Percentiles rank a stretch among this genome's conserved stretches.
phyloP scores from a whole-genome alignment of 768 basidiomycete species.

The Lactarius indigo region DNA sequence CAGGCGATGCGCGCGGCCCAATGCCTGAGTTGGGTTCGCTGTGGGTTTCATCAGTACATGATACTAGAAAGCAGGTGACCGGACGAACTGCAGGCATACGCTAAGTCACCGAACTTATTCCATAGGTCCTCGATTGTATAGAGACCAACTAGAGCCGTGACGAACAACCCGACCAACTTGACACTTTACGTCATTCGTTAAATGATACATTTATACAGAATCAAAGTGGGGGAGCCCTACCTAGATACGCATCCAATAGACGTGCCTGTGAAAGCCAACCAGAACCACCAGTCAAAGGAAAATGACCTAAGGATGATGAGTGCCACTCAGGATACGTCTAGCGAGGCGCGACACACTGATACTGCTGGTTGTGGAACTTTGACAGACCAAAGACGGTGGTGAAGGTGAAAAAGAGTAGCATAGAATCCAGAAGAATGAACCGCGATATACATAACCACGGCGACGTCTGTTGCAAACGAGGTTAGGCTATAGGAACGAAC shows the following conservation, averaged over 20 bases:
- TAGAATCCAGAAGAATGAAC: conserved; percentile 96
- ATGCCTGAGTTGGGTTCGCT: conserved; percentile 87
- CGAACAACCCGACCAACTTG: conserved; percentile 95
- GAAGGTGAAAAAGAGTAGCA: conserved; percentile 99
- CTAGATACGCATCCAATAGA: conserved; percentile 96
- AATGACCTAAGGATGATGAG: conserved; percentile 60
- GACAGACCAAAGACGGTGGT: conserved; percentile 91
- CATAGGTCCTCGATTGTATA: conserved; percentile 98
- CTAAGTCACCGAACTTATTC: conserved; percentile 96
- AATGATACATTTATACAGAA: neutral
- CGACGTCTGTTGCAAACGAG: conserved; percentile 63
- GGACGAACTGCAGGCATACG: conserved; percentile 79
- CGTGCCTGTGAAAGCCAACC: conserved; percentile 88
- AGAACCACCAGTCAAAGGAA: conserved; percentile 96
- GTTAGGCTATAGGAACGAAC: neutral
- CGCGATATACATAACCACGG: conserved; percentile 96
- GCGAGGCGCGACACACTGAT: conserved; percentile 55
- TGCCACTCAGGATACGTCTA: neutral
- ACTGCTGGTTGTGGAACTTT: conserved; percentile 97
- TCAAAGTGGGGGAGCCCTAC: conserved; percentile 37
- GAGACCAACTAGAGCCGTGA: conserved; percentile 88
- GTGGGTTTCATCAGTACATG: conserved; percentile 16
- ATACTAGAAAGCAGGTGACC: neutral
- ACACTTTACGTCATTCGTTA: conserved; percentile 50
- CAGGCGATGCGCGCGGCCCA: conserved; percentile 85